Conservation (phyloP, 148 eudicot genomes). For the Talinum fruticosum region DNA sequence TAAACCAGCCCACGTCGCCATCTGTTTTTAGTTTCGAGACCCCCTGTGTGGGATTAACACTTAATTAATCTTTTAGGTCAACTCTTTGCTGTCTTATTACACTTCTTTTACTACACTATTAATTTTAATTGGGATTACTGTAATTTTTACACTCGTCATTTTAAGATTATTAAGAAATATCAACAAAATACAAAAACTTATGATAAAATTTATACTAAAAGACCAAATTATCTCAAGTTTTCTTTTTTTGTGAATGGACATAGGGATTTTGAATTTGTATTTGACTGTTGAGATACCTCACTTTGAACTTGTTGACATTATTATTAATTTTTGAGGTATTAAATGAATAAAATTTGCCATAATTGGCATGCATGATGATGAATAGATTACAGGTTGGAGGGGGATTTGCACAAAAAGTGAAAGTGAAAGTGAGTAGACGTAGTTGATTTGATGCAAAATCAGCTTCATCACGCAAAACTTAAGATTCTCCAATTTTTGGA, state of each 20-base stretch:
- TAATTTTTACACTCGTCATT: too few relatives aligned
- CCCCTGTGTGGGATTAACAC: background rate
- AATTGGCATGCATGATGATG: slow-evolving; percentile 13
- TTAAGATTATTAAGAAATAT: too few relatives aligned
- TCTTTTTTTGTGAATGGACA: too few relatives aligned
- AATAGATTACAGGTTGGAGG: background rate
- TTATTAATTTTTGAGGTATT: too few relatives aligned
- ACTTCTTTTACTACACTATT: too few relatives aligned
- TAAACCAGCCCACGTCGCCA: too few relatives aligned
- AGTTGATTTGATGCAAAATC: slow-evolving; percentile 5
- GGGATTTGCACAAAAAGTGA: slow-evolving; percentile 8
- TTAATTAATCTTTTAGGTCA: background rate
- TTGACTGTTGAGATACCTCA: too few relatives aligned
- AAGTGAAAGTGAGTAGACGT: background rate
- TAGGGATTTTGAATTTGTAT: too few relatives aligned
- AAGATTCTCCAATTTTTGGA: slow-evolving; percentile 1
- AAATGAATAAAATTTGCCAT: background rate
- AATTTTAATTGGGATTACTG: background rate
- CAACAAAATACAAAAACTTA: too few relatives aligned
- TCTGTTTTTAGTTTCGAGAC: too few relatives aligned
- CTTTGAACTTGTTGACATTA: background rate
- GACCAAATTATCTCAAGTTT: too few relatives aligned
- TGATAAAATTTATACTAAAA: too few relatives aligned
- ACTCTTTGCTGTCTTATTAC: background rate
- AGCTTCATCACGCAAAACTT: slow-evolving; percentile 17